phyloP scores from a whole-genome alignment of 108 stramenopile genomes.

The Chaetoceros muelleri region DNA sequence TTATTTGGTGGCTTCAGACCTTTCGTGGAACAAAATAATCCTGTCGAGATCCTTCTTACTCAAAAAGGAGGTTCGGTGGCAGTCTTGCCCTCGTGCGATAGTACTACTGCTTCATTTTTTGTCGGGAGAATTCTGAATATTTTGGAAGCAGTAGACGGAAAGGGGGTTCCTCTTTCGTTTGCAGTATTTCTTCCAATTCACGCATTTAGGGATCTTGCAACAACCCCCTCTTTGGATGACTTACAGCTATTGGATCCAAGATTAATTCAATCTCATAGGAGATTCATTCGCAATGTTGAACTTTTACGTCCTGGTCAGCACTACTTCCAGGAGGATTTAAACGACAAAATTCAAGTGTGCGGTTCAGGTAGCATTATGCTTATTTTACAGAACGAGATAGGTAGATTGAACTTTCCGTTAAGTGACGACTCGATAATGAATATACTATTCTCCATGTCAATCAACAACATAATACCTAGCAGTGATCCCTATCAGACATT shows the following conservation, averaged over 20 bases:
- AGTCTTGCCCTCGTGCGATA: slow-evolving; percentile 56
- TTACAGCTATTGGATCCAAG: slow-evolving; percentile 52
- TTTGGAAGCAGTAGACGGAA: slow-evolving; percentile 24
- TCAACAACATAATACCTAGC: slow-evolving; percentile 8
- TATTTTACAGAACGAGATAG: slow-evolving; percentile 52
- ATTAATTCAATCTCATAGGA: slow-evolving; percentile 29
- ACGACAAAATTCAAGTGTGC: slow-evolving; percentile 10
- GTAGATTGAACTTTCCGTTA: slow-evolving; percentile 20
- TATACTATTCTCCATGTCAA: slow-evolving; percentile 29
- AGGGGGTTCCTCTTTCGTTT: slow-evolving; percentile 51
- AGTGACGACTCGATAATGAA: slow-evolving; percentile 24
- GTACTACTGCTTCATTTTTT: slow-evolving; percentile 57
- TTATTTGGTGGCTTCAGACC: slow-evolving; percentile 58
- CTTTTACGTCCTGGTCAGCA: slow-evolving; percentile 45
- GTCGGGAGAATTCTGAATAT: slow-evolving; percentile 48
- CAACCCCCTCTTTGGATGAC: slow-evolving; percentile 31
- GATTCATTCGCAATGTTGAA: slow-evolving; percentile 35
- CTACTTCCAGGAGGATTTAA: slow-evolving; percentile 18
- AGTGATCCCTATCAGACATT: background rate
- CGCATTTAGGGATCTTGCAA: slow-evolving; percentile 41
- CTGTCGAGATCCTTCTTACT: slow-evolving; percentile 26
- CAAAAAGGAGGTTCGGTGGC: slow-evolving; percentile 41
- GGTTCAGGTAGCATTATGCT: slow-evolving; percentile 46
- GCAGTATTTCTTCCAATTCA: slow-evolving; percentile 46
- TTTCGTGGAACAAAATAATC: slow-evolving; percentile 44